These are phyloP conservation scores for Aegle marmelos DNA, from an alignment of 345 rosid species.

Conservation along the genomic window DNA sequence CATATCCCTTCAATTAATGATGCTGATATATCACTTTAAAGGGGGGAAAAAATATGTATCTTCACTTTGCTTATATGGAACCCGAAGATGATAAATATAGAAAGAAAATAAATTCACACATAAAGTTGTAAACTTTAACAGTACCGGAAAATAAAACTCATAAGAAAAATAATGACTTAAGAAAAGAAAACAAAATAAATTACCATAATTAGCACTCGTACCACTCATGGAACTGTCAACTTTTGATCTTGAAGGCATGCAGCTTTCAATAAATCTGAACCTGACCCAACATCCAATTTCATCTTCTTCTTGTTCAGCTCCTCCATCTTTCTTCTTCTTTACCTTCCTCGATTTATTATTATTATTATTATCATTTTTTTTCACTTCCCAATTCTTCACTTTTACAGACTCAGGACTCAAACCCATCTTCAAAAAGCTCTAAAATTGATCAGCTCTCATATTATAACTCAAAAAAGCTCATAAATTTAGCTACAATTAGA, in stretches of 20 bases:
- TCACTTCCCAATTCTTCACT: constrained; percentile 32
- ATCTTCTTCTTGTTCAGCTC: constrained; percentile 30
- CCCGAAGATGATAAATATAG: neutral
- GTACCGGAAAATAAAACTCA: neutral
- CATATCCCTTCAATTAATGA: neutral
- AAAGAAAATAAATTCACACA: neutral
- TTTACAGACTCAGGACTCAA: constrained; percentile 33
- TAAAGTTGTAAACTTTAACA: neutral
- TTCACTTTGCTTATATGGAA: neutral
- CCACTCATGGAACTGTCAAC: constrained; percentile 75
- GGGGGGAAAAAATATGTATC: neutral
- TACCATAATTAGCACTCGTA: constrained; percentile 41
- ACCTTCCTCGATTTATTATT: constrained; percentile 23
- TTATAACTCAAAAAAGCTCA: neutral
- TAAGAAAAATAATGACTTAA: neutral
- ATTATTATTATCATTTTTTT: neutral
- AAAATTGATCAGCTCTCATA: constrained; percentile 4
- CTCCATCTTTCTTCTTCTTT: constrained; percentile 47
- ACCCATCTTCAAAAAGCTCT: constrained; percentile 30
- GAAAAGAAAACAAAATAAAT: neutral
- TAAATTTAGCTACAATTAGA: constrained; percentile 5
- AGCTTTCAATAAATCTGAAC: constrained; percentile 49
- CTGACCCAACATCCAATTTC: constrained; percentile 68
- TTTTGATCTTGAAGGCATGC: constrained; percentile 78
- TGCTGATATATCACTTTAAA: neutral